Evolutionary conservation across 176 grass and related monocot genomes (phyloP), one percentile per base, ranked within the genome.

Genomic region (sorghum (Sorghum bicolor)): DNA sequence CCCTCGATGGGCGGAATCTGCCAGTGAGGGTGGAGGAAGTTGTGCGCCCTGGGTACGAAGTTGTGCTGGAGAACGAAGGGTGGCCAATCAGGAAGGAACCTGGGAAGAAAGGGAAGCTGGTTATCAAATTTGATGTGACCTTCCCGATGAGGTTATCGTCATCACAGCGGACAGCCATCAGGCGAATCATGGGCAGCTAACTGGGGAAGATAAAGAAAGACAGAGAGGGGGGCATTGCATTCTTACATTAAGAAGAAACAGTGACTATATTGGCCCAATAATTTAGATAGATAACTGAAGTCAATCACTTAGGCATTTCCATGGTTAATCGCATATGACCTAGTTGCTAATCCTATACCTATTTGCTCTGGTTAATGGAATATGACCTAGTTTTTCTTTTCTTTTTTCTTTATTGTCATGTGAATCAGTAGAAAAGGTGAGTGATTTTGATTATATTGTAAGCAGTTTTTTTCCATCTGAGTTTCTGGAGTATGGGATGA

Each of bases 41-140:
- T 19, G 85, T 92, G 28, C 83, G 53, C 39, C 89, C 87, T 85
- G 84, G 81, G 15, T 87, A 88, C 0, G 78, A 92, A 45, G 75
- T 92, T 5, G 79, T 92, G 90, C 58, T 90, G 3, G 81, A 78
- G 31, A 90, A 88, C 0, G 81, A 94, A 67, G 87, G 90, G 12
- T 92, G 91, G 92, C 89, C 87, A 24, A 86, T 87, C 61, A 50
- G 77, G 12, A 89, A 83, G 75, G 87, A 94, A 9, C 80, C 84
- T 10, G 87, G 84, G 66, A 94, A 87, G 74, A 94, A 83, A 39
- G 87, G 92, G 8, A 83, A 75, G 30, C 5, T 94, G 57, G 68
- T 75, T 39, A 87, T 94, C 76, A 94, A 63, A 67, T 92, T 94
- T 2, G 84, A 89, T 17, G 89, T 94, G 37, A 79, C 68, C 37